Percentiles rank a stretch among this genome's conserved stretches.
Conservation (phyloP, 345 rosid genomes). For the Kernera saxatilis region DNA sequence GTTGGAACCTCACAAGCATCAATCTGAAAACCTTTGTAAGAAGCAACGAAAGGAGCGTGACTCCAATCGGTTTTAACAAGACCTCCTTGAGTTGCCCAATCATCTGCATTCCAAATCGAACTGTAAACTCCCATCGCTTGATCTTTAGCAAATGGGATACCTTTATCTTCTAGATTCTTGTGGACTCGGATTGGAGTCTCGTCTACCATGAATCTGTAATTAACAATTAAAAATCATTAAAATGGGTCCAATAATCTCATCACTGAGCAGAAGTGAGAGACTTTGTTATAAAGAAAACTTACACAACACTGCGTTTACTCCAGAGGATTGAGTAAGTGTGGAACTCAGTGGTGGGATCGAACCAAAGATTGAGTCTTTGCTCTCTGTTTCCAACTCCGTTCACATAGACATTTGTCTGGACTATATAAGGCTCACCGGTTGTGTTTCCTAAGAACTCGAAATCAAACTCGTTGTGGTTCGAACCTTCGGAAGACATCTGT, state of each 20-base stretch:
- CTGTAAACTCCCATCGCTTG: slow-evolving; percentile 98
- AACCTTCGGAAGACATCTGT: slow-evolving; percentile 98
- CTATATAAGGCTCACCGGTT: slow-evolving; percentile 82
- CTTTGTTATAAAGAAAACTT: slow-evolving; percentile 29
- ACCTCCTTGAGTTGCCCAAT: slow-evolving; percentile 99
- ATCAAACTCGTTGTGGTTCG: slow-evolving; percentile 89
- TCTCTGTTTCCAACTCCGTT: slow-evolving; percentile 96
- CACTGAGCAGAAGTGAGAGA: not conserved
- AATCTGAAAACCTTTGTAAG: slow-evolving; percentile 73
- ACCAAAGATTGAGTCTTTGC: slow-evolving; percentile 89
- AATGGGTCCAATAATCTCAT: not conserved
- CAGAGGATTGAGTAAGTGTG: slow-evolving; percentile 81
- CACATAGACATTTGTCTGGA: slow-evolving; percentile 86
- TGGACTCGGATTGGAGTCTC: slow-evolving; percentile 80
- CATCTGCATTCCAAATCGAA: slow-evolving; percentile 99
- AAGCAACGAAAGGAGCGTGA: slow-evolving; percentile 87
- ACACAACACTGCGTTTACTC: slow-evolving; percentile 86
- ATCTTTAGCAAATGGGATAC: slow-evolving; percentile 85
- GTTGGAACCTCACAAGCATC: slow-evolving; percentile 77
- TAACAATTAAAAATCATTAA: not conserved
- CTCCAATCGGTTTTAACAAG: slow-evolving; percentile 91
- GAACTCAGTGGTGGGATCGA: slow-evolving; percentile 89
- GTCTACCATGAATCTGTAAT: slow-evolving; percentile 74
- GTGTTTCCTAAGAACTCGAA: slow-evolving; percentile 94
- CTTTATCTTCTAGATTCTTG: slow-evolving; percentile 78